Base-by-base conservation (phyloP, 148 eudicot species). In the Chenopodium album region DNA sequence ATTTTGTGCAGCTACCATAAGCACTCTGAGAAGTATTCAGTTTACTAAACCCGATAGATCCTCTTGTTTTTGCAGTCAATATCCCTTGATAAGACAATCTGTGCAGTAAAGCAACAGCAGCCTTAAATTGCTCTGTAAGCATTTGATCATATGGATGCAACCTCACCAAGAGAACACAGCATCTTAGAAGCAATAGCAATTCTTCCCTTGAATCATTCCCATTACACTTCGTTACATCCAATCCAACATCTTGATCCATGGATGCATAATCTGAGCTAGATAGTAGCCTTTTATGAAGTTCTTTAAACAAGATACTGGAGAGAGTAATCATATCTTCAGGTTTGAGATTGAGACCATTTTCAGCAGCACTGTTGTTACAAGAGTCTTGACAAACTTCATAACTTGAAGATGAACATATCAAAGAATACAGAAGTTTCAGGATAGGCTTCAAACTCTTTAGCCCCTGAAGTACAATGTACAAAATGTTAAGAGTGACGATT, bases 131-230 rank as follows among this genome's bases (percentile, higher is more conserved):
- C 71, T 86, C 84, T 79, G 87, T 46, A 48, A 87, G 82, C 78
- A 64, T 60, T 73, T 87, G 87, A 64, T 88, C 89, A 62, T 69
- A 69, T 59, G 71, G 78, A 56, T 88, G 87, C 83, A 92, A 60
- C 76, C 85, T 82, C 83, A 91, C 83, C 3, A 85, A 79, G 65
- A 87, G 83, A 80, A 92, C 47, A 84, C 92, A 93, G 75, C 97
- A 93, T 82, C 98, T 89, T 85, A 93, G 79, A 50, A 90, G 88
- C 85, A 91, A 67, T 84, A 87, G 87, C 76, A 92, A 34, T 59
- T 84, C 87, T 84, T 90, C 88, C 28, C 78, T 69, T 9, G 84
- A 83, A 66, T 75, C 80, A 59, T 54, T 64, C 26, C 67, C 62
- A 78, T 83, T 80, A 71, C 22, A 62, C 48, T 62, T 23, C 47